Evolutionary conservation across 192 early-diverging fungal genomes (phyloP), one percentile per base, ranked within the genome.

Genomic region (Backusella luteola): DNA sequence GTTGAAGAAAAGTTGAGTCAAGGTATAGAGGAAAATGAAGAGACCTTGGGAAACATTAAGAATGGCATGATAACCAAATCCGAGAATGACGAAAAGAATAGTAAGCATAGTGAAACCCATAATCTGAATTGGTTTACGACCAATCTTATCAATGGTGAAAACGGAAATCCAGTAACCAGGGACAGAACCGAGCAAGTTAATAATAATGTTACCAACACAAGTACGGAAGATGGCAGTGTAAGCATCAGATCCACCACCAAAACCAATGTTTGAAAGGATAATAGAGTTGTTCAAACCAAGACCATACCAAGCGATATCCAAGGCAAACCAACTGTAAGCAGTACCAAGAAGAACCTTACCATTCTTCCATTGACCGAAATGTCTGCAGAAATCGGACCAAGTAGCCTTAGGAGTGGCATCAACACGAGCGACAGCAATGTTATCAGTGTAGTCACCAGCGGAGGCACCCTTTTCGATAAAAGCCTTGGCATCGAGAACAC

Each of bases 101-200:
- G 91, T 90, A 44, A 97, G 80, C 73, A 92, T 84, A 29, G 59
- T 86, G 81, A 98, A 99, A 73, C 97, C 97, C 81, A 93, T 86
- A 76, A 95, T 91, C 80, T 97, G 96, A 72, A 99, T 99, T n/a
- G 80, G 82, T 80, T 95, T 96, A 79, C 98, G 94, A 76, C 98
- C 98, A 38, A 94, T 77, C 73, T 82, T 83, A 73, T 99, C 98
- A 42, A 99, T 93, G 23, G 91, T 84, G 73, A 93, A 93, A 76
- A 99, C 96, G 4, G 94, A 85, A 81, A 99, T 87, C 94, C 94
- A 97, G 91, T 98, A 99, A 53, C 98, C 98, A 39, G 98, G 98
- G 8, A 99, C 89, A 35, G 91, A 91, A 56, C 94, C 94, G 19
- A 94, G 85, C 17, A 94, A 73, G 53, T 94, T 93, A 81, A 99